Base-by-base conservation (phyloP, 177 flowering plant species). In the Vitis hybrid region DNA sequence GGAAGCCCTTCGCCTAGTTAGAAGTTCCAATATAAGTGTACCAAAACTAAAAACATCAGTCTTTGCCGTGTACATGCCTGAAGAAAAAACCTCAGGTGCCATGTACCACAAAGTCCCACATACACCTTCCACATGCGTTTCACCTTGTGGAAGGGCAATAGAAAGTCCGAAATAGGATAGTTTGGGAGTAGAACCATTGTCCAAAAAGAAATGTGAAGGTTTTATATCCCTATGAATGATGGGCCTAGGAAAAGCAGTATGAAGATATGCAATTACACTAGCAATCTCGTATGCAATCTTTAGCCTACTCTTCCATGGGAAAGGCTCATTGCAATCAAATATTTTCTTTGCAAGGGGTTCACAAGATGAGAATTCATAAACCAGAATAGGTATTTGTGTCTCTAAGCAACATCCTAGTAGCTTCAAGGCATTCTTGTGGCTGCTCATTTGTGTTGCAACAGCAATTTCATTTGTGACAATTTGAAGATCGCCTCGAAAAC, bases 281-380 rank as follows among this genome's bases (percentile, higher is more conserved):
- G 26, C 74, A 10, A 65, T 70, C 10, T 65, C 73, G 3, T 13
- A 52, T 6, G 70, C 73, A 39, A 74, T 74, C 62, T 64, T 45
- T 0, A 22, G 26, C 2, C 3, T 22, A 22, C 2, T 0, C 26
- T 22, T 22, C 26, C 0, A 22, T 22, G 26, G 26, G 2, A 22
- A 22, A 22, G 26, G 26, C 26, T 2, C 73, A 22, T 22, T 22
- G 3, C 26, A 22, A 0, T 22, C 26, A 22, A 22, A 22, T 22
- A 22, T 22, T 22, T 22, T 22, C 26, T 22, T 0, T 22, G 0
- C 26, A 22, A 22, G 3, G 26, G 26, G 26, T 22, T 22, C 26
- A 22, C 26, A 22, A 62, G 61, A 22, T 22, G 26, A 2, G 26
- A 22, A 22, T 22, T 22, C 26, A 22, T 22, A 22, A 22, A 22